Conservation (phyloP, 495 filamentous ascomycete genomes). For the Penicillium argentinense region DNA sequence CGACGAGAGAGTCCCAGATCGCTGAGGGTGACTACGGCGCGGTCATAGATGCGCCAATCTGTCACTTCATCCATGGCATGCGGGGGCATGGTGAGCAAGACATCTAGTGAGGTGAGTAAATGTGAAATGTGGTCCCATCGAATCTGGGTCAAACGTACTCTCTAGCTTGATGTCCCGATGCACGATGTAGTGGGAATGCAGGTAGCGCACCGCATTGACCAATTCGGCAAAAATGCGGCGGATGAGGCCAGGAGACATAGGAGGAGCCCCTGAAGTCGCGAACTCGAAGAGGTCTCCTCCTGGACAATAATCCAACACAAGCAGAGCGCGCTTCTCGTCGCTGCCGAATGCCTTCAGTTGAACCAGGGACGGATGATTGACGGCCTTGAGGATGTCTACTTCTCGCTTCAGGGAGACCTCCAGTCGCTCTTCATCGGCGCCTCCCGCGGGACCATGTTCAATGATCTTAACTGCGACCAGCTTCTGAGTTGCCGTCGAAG, state of each 20-base stretch:
- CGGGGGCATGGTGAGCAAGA: constrained; percentile 79
- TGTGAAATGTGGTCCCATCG: background rate
- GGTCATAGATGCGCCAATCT: constrained; percentile 71
- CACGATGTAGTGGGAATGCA: constrained; percentile 83
- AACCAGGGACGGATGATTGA: constrained; percentile 86
- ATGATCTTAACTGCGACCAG: constrained; percentile 95
- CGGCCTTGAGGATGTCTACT: constrained; percentile 83
- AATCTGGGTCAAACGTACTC: constrained; percentile 62
- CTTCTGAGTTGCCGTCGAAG: constrained; percentile 52
- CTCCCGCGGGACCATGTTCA: constrained; percentile 89
- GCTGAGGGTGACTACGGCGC: constrained; percentile 82
- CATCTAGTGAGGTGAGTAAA: constrained; percentile 55
- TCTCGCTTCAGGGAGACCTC: constrained; percentile 92
- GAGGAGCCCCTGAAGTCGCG: constrained; percentile 62
- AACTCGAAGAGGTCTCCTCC: constrained; percentile 95
- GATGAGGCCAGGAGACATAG: constrained; percentile 67
- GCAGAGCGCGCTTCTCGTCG: constrained; percentile 72
- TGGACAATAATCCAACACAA: constrained; percentile 88
- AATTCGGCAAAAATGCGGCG: constrained; percentile 89
- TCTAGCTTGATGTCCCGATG: constrained; percentile 98
- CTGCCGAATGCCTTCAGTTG: constrained; percentile 86
- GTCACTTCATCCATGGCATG: constrained; percentile 45
- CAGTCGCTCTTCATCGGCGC: constrained; percentile 83
- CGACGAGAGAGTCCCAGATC: constrained; percentile 89
- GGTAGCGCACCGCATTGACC: constrained; percentile 78